Evolutionary conservation across 129 eudicot genomes (phyloP), one percentile per base, ranked within the genome.

Genomic region (Smallanthus sonchifolius): DNA sequence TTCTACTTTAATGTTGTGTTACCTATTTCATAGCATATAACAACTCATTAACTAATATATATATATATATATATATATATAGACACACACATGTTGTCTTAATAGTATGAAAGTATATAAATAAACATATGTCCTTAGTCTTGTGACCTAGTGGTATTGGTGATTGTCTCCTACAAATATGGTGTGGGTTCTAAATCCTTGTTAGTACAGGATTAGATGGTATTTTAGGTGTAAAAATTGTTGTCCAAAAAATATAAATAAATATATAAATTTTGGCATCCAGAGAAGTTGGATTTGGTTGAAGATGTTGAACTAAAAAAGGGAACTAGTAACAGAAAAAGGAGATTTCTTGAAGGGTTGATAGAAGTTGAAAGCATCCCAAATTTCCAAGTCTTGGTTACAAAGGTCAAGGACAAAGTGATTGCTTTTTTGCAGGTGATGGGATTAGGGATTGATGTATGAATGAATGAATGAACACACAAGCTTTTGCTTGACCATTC

Each of bases 351-450:
- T 55, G 69, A 62, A 36, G 38, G 55, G 8, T 73, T 60, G 10
- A 73, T 17, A 59, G 55, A 67, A 65, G 24, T 2, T 24, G 16
- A 6, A 68, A 44, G 4, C 44, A 40, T 54, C 69, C 61, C 60
- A 77, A 20, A 60, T 75, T 14, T 75, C 79, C 56, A 75, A 65
- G 73, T 52, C 15, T 65, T 75, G 61, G 65, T 70, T 62, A 61
- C 37, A 70, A 70, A 78, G 71, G 72, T 70, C 42, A 70, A 78
- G 72, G 77, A 78, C 77, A 78, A 36, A 37, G 65, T 77, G 77
- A 78, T 78, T 78, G 82, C 82, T 56, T 70, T 77, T 78, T 69
- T 61, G 77, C 82, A 78, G 80, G 77, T 78, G 77, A 70, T 78
- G 76, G 75, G 82, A 78, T 78, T 78, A 70, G 82, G 76, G 70